These are phyloP conservation scores for Coemansia sp. DNA, from an alignment of 192 early-diverging fungal species.

Conservation along the genomic window DNA sequence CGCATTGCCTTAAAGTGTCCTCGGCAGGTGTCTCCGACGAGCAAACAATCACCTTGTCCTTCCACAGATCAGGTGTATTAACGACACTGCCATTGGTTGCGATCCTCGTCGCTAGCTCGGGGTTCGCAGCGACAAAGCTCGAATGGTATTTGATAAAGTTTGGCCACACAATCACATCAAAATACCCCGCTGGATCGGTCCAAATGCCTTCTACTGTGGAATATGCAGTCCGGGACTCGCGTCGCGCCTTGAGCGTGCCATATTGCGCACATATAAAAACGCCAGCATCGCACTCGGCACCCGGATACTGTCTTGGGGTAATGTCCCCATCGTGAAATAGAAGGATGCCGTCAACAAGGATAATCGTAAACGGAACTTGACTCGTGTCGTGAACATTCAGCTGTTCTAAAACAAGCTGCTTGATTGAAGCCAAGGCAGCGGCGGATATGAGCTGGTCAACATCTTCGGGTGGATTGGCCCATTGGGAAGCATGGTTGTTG, in stretches of 20 bases:
- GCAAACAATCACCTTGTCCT: slow-evolving; percentile 14
- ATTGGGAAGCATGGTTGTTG: slow-evolving; percentile 37
- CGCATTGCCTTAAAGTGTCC: slow-evolving; percentile 9
- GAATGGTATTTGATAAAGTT: slow-evolving; percentile 53
- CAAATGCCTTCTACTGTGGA: slow-evolving; percentile 74
- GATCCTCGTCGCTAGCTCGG: not conserved
- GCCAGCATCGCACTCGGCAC: slow-evolving; percentile 14
- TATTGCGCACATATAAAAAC: slow-evolving; percentile 56
- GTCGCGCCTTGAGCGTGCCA: slow-evolving; percentile 58
- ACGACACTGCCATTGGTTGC: not conserved
- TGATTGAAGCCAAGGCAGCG: slow-evolving; percentile 2
- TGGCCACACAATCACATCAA: slow-evolving; percentile 75
- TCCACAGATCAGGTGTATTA: not conserved
- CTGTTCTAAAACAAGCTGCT: not conserved
- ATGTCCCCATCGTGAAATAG: slow-evolving; percentile 58
- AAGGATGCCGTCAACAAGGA: slow-evolving; percentile 72
- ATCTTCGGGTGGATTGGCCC: slow-evolving; percentile 44
- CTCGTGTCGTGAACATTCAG: slow-evolving; percentile 8
- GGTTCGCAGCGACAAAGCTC: slow-evolving; percentile 11
- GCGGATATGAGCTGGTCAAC: slow-evolving; percentile 20
- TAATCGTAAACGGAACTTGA: slow-evolving; percentile 19
- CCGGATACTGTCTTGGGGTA: slow-evolving; percentile 46
- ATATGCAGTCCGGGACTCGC: slow-evolving; percentile 65
- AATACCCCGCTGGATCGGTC: slow-evolving; percentile 73
- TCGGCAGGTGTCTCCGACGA: slow-evolving; percentile 30